phyloP scores from a whole-genome alignment of 441 rosid species.

The Arabidopsis lyrata region DNA sequence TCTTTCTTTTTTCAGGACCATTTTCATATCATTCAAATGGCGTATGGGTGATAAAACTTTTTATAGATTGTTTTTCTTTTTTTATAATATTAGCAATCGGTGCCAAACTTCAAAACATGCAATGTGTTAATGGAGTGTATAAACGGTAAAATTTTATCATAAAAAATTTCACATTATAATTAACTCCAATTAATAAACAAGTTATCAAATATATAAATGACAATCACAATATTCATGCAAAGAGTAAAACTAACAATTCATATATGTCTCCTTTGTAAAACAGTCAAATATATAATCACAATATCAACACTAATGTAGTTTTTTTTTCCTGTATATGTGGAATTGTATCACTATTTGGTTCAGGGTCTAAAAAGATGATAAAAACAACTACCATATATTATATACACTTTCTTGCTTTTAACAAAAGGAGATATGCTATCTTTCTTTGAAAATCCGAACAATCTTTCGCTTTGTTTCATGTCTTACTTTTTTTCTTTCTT shows the following conservation, averaged over 20 bases:
- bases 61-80: neutral
- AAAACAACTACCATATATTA: constrained; percentile 28
- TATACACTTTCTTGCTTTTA: constrained; percentile 60
- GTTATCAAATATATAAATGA: neutral
- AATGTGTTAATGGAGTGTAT: constrained; percentile 15
- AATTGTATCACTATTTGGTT: neutral
- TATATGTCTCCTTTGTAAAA: neutral
- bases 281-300: neutral
- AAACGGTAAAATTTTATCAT: too few relatives aligned
- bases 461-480: constrained; percentile 53
- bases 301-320: neutral
- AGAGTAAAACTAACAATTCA: neutral
- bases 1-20: constrained; percentile 25
- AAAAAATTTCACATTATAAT: too few relatives aligned
- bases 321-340: neutral
- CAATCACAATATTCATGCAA: neutral
- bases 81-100: neutral
- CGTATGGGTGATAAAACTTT: constrained; percentile 23
- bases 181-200: too few relatives aligned
- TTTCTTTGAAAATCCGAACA: constrained; percentile 64
- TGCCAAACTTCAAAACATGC: constrained; percentile 30
- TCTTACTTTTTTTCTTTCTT: constrained; percentile 40
- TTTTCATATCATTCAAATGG: constrained; percentile 36
- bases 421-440: constrained; percentile 50
- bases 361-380: constrained; percentile 37